phyloP scores from a whole-genome alignment of 306 rosid species.

The Cucurbita maxima region DNA sequence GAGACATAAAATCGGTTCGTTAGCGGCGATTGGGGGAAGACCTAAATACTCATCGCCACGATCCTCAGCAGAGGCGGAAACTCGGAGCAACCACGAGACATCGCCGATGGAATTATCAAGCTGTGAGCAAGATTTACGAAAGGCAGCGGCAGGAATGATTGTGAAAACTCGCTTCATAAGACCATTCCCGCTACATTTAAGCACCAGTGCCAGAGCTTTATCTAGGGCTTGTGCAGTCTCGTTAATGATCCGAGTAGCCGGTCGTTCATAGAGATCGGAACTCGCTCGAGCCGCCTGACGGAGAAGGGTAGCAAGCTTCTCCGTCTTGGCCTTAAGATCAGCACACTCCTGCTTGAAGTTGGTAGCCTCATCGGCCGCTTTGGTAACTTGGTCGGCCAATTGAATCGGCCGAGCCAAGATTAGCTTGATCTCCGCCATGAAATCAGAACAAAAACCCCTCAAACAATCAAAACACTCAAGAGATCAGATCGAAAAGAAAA shows the following conservation, averaged over 20 bases:
- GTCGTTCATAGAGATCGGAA: constrained; percentile 81
- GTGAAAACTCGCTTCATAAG: constrained; percentile 69
- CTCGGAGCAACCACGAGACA: constrained; percentile 82
- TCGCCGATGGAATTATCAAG: constrained; percentile 78
- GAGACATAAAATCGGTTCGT: constrained; percentile 63
- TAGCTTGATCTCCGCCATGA: constrained; percentile 71
- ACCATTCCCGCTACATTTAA: constrained; percentile 55
- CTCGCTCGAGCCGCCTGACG: constrained; percentile 83
- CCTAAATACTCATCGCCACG: constrained; percentile 45
- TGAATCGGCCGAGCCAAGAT: constrained; percentile 69
- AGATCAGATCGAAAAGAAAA: constrained; percentile 8
- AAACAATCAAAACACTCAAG: background rate
- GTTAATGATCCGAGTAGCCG: constrained; percentile 61
- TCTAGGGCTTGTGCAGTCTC: constrained; percentile 69
- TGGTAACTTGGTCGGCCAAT: constrained; percentile 56
- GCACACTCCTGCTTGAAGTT: constrained; percentile 50
- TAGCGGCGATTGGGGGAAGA: constrained; percentile 75
- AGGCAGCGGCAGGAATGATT: constrained; percentile 54
- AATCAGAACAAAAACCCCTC: constrained; percentile 13
- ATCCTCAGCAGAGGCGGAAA: constrained; percentile 59
- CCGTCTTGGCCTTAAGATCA: constrained; percentile 64
- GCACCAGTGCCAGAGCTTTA: constrained; percentile 40
- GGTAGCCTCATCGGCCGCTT: constrained; percentile 59
- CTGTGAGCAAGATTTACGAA: constrained; percentile 46
- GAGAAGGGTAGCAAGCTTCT: constrained; percentile 58